Evolutionary conservation across 2,329 filamentous ascomycete species (phyloP), one percentile per base, ranked within the genome.

Genomic region (Lecanicillium sp.): DNA sequence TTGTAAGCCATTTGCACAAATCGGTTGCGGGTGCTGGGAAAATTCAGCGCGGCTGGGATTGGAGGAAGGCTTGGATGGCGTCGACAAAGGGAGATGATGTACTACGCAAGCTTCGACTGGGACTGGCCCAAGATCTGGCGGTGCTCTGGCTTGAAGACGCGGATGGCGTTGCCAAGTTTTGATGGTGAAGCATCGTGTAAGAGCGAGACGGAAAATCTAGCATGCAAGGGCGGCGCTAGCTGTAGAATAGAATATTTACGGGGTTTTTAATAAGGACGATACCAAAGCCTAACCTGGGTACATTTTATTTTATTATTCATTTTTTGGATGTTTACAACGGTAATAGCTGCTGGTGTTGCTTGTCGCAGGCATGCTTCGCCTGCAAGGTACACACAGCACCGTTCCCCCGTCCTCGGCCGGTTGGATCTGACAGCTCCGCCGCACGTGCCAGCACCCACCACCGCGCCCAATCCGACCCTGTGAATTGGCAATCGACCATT

Each of bases 21-120:
- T 81, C 77, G 11, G 69, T 79, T 36, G 62, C 66, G n/a, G 66
- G 68, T 15, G 76, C 73, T 6, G 62, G 62, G n/a, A 61, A 71
- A 39, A 59, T 68, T 6, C 69, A 75, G 46, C 66, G 83, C 38
- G 78, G 78, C 11, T 88, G 84, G 84, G 81, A 89, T 59, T 89
- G 84, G 87, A 68, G 86, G 49, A 67, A 65, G 59, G 85, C 84
- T 80, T 66, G 94, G 83, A 81, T 67, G 77, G 53, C 74, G 20
- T 69, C 68, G 10, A 76, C 73, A 14, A 78, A 65, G 45, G 84
- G 79, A 0, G 69, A 71, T 34, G 84, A 90, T 46, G 68, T 96
- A n/a, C 62, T 95, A 43, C 71, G 72, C 46, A 73, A 81, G 46
- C 56, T 95, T 59, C 74, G 89, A 47, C 58, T 87, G 37, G 84